Evolutionary conservation across 805 yeast genomes (phyloP).

Genomic region (Kockiozyma suomiensis): DNA sequence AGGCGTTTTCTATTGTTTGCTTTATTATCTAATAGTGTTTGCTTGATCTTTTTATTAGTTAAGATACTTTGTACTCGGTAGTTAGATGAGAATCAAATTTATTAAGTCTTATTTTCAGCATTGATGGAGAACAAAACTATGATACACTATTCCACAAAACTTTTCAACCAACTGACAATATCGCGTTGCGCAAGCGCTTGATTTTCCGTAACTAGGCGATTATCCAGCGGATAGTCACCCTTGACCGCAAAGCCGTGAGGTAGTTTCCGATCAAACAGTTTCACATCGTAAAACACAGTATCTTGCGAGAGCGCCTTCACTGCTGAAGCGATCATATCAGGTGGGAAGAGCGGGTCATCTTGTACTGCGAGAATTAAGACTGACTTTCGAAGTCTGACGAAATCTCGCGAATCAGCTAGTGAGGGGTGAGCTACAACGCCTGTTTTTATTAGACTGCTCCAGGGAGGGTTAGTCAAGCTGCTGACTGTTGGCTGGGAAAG

Average conservation of each 20-base stretch:
- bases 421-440: constrained; percentile 42
- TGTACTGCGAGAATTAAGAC: constrained; percentile 36
- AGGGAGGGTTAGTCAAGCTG: constrained; percentile 21
- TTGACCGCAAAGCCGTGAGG: constrained; percentile 50
- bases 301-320: constrained; percentile 29
- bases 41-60: neutral
- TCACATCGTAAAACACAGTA: constrained; percentile 31
- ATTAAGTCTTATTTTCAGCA: too few species aligned
- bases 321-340: constrained; percentile 32
- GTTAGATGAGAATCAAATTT: neutral
- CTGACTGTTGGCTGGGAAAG: neutral
- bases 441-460: constrained; percentile 33
- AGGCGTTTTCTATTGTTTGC: neutral
- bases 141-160: constrained; percentile 17
- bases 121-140: too few species aligned
- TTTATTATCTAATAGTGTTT: neutral
- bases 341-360: constrained; percentile 39
- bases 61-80: neutral
- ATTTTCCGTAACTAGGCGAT: constrained; percentile 21
- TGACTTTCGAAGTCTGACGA: constrained; percentile 38
- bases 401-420: constrained; percentile 37
- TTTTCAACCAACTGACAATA: constrained; percentile 27
- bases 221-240: constrained; percentile 43
- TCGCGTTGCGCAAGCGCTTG: constrained; percentile 27
- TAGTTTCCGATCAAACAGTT: constrained; percentile 34